phyloP scores from a whole-genome alignment of 257 asterid species.

The Echium plantagineum region DNA sequence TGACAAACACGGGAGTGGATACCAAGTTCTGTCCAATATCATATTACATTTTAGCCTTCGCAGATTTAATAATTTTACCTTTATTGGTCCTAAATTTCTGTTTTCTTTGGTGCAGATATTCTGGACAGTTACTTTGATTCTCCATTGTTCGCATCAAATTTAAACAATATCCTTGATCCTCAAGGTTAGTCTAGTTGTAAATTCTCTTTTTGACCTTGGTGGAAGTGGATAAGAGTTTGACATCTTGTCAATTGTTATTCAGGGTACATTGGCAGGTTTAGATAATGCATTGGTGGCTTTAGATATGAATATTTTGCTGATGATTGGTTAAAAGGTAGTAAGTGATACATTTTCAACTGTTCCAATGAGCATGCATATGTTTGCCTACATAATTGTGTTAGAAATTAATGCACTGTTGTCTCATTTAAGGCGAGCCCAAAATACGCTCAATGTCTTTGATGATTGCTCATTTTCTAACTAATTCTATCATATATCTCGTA shows the following conservation, averaged over 20 bases:
- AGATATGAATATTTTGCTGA: slow-evolving; percentile 40
- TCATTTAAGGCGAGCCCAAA: background rate
- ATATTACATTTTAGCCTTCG: background rate
- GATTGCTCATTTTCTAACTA: background rate
- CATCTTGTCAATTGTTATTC: slow-evolving; percentile 11
- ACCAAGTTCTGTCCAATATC: background rate
- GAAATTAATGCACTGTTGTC: background rate
- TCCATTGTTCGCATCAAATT: slow-evolving; percentile 39
- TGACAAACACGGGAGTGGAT: background rate
- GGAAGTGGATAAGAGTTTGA: slow-evolving; percentile 1
- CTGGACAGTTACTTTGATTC: slow-evolving; percentile 53
- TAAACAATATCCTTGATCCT: slow-evolving; percentile 45
- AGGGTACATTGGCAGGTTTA: slow-evolving; percentile 49
- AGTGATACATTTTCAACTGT: background rate
- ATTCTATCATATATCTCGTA: background rate
- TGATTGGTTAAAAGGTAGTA: slow-evolving; percentile 28
- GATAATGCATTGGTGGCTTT: slow-evolving; percentile 38
- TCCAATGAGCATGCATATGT: background rate
- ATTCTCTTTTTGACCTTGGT: background rate
- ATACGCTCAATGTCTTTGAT: background rate
- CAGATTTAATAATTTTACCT: background rate
- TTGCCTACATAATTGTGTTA: too few relatives aligned
- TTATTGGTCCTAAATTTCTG: background rate
- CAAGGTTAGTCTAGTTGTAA: slow-evolving; percentile 27
- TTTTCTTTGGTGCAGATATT: slow-evolving; percentile 35